Percentiles rank a stretch among this genome's conserved stretches.
phyloP scores from a whole-genome alignment of 106 monocot genomes.

The Dendrobium chrysotoxum region DNA sequence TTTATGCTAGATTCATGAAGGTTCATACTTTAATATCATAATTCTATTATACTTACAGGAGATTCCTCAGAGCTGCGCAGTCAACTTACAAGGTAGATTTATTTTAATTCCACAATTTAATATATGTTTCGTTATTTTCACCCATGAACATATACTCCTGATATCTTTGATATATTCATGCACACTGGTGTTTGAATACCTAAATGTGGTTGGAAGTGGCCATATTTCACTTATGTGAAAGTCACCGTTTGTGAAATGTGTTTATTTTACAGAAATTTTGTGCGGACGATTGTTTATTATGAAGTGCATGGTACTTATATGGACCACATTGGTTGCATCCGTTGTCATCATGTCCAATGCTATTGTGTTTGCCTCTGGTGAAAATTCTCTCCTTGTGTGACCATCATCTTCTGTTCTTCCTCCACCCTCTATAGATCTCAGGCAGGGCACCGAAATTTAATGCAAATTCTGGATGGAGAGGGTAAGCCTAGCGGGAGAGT shows the following conservation, averaged over 20 bases:
- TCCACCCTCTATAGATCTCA: no score
- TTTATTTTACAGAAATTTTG: not conserved
- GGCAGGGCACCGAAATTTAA: no score
- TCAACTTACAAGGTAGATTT: constrained; percentile 46
- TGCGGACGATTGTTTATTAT: not conserved
- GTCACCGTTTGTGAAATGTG: no score
- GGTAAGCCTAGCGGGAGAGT: no score
- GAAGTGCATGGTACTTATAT: not conserved
- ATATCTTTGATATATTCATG: not conserved
- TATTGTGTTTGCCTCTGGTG: no score
- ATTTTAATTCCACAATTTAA: not conserved
- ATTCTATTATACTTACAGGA: constrained; percentile 31
- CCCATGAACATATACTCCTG: not conserved
- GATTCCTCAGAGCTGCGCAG: constrained; percentile 85
- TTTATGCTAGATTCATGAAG: not conserved
- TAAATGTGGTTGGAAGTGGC: not conserved
- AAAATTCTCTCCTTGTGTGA: no score
- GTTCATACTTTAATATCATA: not conserved
- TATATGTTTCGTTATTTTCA: not conserved
- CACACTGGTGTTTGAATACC: not conserved
- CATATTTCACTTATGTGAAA: not conserved
- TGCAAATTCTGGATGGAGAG: no score
- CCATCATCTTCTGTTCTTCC: no score
- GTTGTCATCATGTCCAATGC: no score
- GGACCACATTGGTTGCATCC: no score